These are phyloP conservation scores for Coprinopsis sp. DNA, from an alignment of 768 basidiomycete species.

Conservation along the genomic window DNA sequence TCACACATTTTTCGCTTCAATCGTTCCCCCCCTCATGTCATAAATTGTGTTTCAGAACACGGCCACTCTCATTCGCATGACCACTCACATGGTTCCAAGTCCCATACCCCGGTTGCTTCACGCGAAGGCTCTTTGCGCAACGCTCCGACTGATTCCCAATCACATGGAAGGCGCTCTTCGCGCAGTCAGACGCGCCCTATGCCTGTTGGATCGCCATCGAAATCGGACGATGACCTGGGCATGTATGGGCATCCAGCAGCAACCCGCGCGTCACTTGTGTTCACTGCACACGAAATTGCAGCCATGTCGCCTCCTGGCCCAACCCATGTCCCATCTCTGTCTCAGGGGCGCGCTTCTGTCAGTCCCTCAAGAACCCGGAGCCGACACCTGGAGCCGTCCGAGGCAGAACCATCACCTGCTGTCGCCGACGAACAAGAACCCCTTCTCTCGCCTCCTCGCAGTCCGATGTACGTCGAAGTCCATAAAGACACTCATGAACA, in stretches of 20 bases:
- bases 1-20: not conserved
- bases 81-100: slow-evolving; percentile 38
- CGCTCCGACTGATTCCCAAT: slow-evolving; percentile 4
- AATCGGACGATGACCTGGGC: slow-evolving; percentile 29
- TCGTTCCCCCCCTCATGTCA: slow-evolving; percentile 10
- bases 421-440: slow-evolving; percentile 1
- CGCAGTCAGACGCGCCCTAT: slow-evolving; percentile 29
- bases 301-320: slow-evolving; percentile 45
- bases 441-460: not conserved
- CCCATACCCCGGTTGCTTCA: slow-evolving; percentile 31
- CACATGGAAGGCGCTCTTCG: slow-evolving; percentile 15
- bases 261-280: slow-evolving; percentile 68
- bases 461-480: slow-evolving; percentile 6
- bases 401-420: slow-evolving; percentile 2
- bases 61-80: slow-evolving; percentile 67
- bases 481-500: slow-evolving; percentile 21
- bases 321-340: slow-evolving; percentile 19
- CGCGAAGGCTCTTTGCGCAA: slow-evolving; percentile 15
- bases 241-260: slow-evolving; percentile 72
- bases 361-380: slow-evolving; percentile 16
- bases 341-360: slow-evolving; percentile 22
- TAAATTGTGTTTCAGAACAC: slow-evolving; percentile 16
- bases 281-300: slow-evolving; percentile 81
- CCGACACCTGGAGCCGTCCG: not conserved
- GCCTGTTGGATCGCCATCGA: slow-evolving; percentile 14